Evolutionary conservation across 805 yeast genomes (phyloP), one percentile per base, ranked within the genome.

Genomic region (Starmerella geochares): DNA sequence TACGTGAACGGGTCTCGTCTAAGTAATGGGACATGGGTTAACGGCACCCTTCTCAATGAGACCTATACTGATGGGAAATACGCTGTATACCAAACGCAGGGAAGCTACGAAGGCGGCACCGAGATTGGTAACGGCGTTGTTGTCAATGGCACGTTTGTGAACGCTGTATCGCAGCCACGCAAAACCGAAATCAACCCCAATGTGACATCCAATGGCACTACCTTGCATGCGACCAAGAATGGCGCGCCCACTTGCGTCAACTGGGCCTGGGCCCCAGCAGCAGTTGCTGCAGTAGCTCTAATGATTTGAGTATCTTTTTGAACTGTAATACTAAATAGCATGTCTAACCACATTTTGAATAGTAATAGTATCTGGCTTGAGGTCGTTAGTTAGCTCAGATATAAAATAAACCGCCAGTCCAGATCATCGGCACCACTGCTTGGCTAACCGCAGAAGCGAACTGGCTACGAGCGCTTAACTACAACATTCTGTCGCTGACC

Each of bases 61-160:
- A 21, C 23, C 3, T n/a, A 11, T 25, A 4, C 16, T 11, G 25
- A 33, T 23, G 23, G 27, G 3, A 11, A 14, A 11, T 32, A 29
- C 31, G 23, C 25, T 3, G 31, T 46, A 4, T 21, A 21, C 24
- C 23, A 23, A 6, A 35, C 29, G 7, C 25, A n/a, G 14, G 49
- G 49, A 3, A 16, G 19, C 16, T 46, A 46, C 19, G 45, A 19
- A 17, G 40, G 45, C 17, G 54, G 54, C 28, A 43, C 49, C 5
- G 23, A 21, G 16, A n/a, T 28, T 20, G 23, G 32, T 16, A 20
- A 41, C 13, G 27, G 28, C 44, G 35, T 14, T 16, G 39, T 23
- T 20, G 54, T 51, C 20, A 48, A 48, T 20, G 54, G 54, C 29
- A 48, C 54, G 6, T 28, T 32, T 13, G 17, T 31, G n/a, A 37